Percentiles rank a stretch among this genome's conserved stretches.
Conservation (phyloP, 2,329 filamentous ascomycete species). For the Apiospora koreana region DNA sequence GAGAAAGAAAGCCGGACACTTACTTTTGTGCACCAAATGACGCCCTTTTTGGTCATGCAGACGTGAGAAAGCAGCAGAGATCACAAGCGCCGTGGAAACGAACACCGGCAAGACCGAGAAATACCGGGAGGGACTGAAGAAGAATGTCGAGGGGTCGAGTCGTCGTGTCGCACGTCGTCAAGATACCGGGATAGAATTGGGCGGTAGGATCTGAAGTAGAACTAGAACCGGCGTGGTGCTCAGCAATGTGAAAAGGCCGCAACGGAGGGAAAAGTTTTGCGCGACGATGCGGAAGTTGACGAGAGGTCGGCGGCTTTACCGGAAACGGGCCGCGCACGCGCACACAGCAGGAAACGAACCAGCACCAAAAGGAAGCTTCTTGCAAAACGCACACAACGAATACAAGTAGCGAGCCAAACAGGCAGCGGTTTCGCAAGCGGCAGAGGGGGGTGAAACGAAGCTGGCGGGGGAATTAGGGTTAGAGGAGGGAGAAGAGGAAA, state of each 20-base stretch:
- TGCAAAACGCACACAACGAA: constrained; percentile 38
- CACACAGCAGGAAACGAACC: constrained; percentile 31
- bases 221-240: constrained; percentile 17
- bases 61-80: constrained; percentile 16
- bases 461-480: constrained; percentile 28
- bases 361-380: constrained; percentile 36
- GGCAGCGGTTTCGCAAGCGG: constrained; percentile 33
- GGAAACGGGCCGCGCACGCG: constrained; percentile 35
- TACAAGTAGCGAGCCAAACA: constrained; percentile 34
- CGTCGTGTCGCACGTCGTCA: constrained; percentile 7
- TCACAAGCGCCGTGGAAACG: constrained; percentile 16
- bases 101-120: constrained; percentile 17
- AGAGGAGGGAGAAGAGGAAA: constrained; percentile 28
- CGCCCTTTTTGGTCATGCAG: constrained; percentile 14
- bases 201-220: constrained; percentile 13
- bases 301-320: constrained; percentile 13
- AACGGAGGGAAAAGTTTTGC: constrained; percentile 19
- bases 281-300: constrained; percentile 31
- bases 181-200: background rate
- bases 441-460: constrained; percentile 16
- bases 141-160: background rate
- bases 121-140: constrained; percentile 11
- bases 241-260: constrained; percentile 29
- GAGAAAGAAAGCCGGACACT: constrained; percentile 10
- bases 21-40: constrained; percentile 18